Evolutionary conservation across 2,329 filamentous ascomycete genomes (phyloP).

Genomic region (Didymella glomerata): DNA sequence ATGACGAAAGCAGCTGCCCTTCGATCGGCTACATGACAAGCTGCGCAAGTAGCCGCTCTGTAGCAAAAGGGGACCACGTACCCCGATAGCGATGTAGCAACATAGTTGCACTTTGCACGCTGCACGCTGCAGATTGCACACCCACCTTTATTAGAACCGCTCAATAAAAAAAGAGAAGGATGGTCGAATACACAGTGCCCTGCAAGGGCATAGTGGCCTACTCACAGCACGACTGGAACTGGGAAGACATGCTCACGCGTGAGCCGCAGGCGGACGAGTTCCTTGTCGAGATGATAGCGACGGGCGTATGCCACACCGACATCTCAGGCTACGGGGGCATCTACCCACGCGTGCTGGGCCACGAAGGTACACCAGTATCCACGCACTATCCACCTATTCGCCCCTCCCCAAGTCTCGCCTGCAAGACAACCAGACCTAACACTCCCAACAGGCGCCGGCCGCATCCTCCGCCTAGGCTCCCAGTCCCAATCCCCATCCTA

Average conservation of each 20-base stretch:
- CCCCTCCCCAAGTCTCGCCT: too few relatives aligned
- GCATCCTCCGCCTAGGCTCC: slow-evolving; percentile 57
- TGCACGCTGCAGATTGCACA: not conserved
- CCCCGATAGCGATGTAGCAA: not conserved
- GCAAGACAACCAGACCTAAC: slow-evolving; percentile 2
- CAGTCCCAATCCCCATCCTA: slow-evolving; percentile 50
- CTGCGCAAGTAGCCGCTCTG: slow-evolving; percentile 15
- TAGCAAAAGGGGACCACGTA: slow-evolving; percentile 1
- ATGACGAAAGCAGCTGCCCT: slow-evolving; percentile 18
- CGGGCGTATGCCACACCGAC: slow-evolving; percentile 66
- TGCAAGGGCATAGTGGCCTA: slow-evolving; percentile 29
- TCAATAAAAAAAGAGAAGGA: not conserved
- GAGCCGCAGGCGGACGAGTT: slow-evolving; percentile 57
- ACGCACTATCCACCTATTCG: too few relatives aligned
- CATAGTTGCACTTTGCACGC: not conserved
- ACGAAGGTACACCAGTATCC: slow-evolving; percentile 62
- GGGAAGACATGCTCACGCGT: slow-evolving; percentile 30
- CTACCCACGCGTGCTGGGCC: slow-evolving; percentile 61
- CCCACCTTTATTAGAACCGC: not conserved
- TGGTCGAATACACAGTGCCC: slow-evolving; percentile 23
- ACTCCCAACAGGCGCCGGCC: slow-evolving; percentile 52
- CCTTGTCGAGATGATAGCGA: slow-evolving; percentile 62
- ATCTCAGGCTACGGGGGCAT: slow-evolving; percentile 36
- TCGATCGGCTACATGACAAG: slow-evolving; percentile 19
- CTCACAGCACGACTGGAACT: slow-evolving; percentile 28